These are phyloP conservation scores for Suillus placidus DNA, from an alignment of 768 basidiomycete species.

Conservation along the genomic window DNA sequence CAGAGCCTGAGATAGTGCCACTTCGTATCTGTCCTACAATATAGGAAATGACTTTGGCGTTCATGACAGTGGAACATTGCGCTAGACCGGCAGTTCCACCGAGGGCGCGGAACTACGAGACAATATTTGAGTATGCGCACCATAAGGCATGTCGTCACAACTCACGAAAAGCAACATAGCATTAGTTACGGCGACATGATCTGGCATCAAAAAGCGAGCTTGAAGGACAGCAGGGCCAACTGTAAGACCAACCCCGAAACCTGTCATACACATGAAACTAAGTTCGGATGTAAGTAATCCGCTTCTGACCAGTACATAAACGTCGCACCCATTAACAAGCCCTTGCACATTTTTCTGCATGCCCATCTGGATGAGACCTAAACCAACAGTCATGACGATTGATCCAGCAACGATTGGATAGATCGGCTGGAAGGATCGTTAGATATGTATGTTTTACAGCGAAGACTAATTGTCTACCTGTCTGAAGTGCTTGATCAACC, in stretches of 20 bases:
- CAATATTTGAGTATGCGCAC: background rate
- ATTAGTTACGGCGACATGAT: constrained; percentile 45
- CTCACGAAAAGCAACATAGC: constrained; percentile 49
- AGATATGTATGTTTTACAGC: background rate
- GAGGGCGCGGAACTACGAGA: constrained; percentile 44
- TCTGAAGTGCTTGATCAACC: constrained; percentile 35
- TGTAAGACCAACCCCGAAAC: constrained; percentile 46
- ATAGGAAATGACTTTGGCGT: constrained; percentile 41
- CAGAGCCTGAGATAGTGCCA: constrained; percentile 33
- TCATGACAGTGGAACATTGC: constrained; percentile 52
- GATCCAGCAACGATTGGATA: constrained; percentile 44
- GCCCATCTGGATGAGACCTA: constrained; percentile 47
- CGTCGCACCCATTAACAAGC: constrained; percentile 39
- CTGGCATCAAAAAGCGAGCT: constrained; percentile 47
- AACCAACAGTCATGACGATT: constrained; percentile 39
- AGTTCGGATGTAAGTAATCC: background rate
- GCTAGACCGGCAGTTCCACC: constrained; percentile 59
- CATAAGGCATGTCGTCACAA: background rate
- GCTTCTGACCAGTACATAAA: background rate
- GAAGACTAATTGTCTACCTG: constrained; percentile 34
- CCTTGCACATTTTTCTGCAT: constrained; percentile 40
- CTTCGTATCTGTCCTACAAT: constrained; percentile 31
- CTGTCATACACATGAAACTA: constrained; percentile 49
- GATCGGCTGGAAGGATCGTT: constrained; percentile 36
- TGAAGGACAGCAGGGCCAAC: constrained; percentile 45